Base-by-base conservation (phyloP, 148 eudicot species). In the Spergularia bocconei region DNA sequence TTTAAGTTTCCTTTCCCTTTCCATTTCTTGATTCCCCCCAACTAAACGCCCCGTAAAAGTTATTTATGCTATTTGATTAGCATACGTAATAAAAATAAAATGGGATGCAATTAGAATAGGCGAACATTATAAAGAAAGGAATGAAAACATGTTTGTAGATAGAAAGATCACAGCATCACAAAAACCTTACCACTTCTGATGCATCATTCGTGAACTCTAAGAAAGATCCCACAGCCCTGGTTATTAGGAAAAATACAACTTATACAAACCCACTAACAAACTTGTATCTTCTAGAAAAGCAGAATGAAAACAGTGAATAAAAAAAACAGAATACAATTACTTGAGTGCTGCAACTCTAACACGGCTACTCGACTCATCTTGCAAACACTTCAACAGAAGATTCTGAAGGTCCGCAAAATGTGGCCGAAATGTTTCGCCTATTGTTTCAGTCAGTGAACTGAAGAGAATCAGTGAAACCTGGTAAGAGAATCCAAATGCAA, bases 181-280 rank as follows among this genome's bases (percentile, higher is more conserved):
- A 71, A 29, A 57, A 41, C 75, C 93, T 84, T 78, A 94, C 98
- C 88, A 94, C 93, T 84, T 94, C 97, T 69, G 78, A 69, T 83
- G 84, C 91, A 83, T 91, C 98, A 71, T 84, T 88, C 75, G 97
- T 88, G 87, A 89, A 91, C 88, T 94, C 98, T 47, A 94, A 85
- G 84, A 94, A 94, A 72, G 98, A 90, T 47, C 98, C 98, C 74
- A 94, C 91, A 73, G 98, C 97, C 96, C 98, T 94, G 88, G 20
- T 15, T 50, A 44, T 44, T 44, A 44, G 48, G 78, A 72, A 64
- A 71, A 16, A 52, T 82, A 63, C 23, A 78, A 69, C 65, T 60
- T 75, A 51, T 63, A 66, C 62, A 78, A 70, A 44, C 64, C 64
- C 75, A 29, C 41, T 33, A 67, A 82, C 21, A 48, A 76, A 72